Base-by-base conservation (phyloP, 352 stramenopile genomes). In the Pythium folliculosum region DNA sequence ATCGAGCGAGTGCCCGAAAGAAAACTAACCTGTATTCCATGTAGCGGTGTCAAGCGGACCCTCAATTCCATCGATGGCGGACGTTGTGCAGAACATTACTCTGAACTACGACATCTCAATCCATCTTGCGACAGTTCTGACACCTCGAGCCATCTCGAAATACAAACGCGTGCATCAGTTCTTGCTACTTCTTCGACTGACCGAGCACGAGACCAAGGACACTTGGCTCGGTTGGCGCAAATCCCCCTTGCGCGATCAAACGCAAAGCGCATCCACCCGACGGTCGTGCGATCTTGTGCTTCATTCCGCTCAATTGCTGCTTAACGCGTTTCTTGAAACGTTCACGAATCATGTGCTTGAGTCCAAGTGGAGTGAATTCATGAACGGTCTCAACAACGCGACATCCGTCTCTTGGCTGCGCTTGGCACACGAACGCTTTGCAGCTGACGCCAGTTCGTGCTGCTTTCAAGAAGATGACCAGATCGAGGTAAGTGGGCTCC, bases 191-290 rank as follows among this genome's bases (percentile, higher is more conserved):
- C 21, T 67, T 17, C 51, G 88, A 21, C 62, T 92, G 7, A 69
- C 63, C 19, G 72, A 82, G 27, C 72, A 89, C 3, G 80, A 86
- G 56, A 63, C 86, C 17, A 74, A 78, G 52, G 86, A 82, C 27
- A 62, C 48, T 16, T 69, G 60, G 55, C 32, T 70, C 0, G 19
- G 27, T 16, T 70, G 55, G 60, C 64, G 61, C 6, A 73, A 73
- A 58, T 71, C 64, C 5, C 49, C 19, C 21, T 27, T 55, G 1
- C 59, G 52, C 3, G 12, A 51, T 23, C 16, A 5, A 3, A 60
- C 52, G 3, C 61, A 49, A 40, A 21, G 35, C 16, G 22, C 21
- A 23, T 52, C 59, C 8, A 45, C 25, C 19, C 64, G 37, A 9
- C 63, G 64, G 14, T 7, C 32, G 0, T 76, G 69, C 22, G 69